Conservation (phyloP, 768 basidiomycete species). For the Kwoniella europaea region DNA sequence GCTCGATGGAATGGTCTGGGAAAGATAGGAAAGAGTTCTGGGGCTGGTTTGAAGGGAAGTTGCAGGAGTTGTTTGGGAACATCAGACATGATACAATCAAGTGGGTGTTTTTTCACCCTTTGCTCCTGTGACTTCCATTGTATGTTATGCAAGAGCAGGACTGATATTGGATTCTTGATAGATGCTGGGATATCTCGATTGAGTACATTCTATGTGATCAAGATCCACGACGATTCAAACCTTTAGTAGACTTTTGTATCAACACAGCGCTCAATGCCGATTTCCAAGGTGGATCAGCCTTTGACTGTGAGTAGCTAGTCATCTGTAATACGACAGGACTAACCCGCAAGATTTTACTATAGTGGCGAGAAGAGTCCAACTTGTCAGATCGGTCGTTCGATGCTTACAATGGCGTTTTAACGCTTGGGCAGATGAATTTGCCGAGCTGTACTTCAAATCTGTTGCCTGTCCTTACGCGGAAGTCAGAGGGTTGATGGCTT, state of each 20-base stretch:
- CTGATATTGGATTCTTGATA: no score
- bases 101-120: no score
- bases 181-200: conserved; percentile 55
- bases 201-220: conserved; percentile 75
- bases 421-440: conserved; percentile 70
- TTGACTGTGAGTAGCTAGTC: conserved; percentile 67
- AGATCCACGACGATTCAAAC: conserved; percentile 77
- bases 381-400: conserved; percentile 72
- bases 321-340: no score
- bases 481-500: conserved; percentile 73
- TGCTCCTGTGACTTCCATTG: no score
- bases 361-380: conserved; percentile 78
- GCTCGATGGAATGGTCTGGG: conserved; percentile 82
- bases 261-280: conserved; percentile 70
- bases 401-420: conserved; percentile 71
- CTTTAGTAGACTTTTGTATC: conserved; percentile 76
- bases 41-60: conserved; percentile 70
- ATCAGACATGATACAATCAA: conserved; percentile 79
- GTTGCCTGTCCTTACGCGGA: conserved; percentile 84
- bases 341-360: not conserved
- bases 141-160: no score
- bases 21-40: conserved; percentile 66
- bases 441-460: conserved; percentile 73
- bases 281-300: conserved; percentile 82
- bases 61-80: conserved; percentile 70